Percentiles rank a stretch among this genome's conserved stretches.
Conservation (phyloP, 345 rosid species). For the Eutrema japonicum region DNA sequence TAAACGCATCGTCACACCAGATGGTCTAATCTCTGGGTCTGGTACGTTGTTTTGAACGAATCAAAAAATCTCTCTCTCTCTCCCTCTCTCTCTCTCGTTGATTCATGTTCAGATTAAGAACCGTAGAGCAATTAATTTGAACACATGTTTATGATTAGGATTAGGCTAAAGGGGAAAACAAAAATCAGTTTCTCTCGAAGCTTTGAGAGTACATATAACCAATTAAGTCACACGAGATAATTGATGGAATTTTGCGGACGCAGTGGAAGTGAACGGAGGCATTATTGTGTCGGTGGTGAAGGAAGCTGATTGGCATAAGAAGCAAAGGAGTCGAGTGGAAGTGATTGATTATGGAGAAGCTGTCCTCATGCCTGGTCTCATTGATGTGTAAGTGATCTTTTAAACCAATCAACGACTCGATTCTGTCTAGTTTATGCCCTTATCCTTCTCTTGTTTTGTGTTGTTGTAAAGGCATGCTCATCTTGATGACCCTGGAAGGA, state of each 20-base stretch:
- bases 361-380: conserved; percentile 90
- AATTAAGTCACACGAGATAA: no score
- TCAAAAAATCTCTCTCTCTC: not conserved
- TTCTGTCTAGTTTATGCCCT: conserved; percentile 3
- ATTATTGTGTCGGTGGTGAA: conserved; percentile 60
- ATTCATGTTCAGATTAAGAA: not conserved
- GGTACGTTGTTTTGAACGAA: conserved; percentile 48
- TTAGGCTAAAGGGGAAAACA: not conserved
- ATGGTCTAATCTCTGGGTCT: conserved; percentile 76
- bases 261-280: conserved; percentile 79
- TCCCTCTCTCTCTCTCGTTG: not conserved
- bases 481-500: conserved; percentile 98
- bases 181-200: not conserved
- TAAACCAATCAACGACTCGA: conserved; percentile 4
- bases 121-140: no score
- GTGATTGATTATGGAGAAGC: conserved; percentile 80
- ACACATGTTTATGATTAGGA: conserved; percentile 11
- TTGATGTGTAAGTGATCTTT: conserved; percentile 69
- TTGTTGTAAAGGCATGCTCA: conserved; percentile 71
- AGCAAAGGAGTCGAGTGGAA: conserved; percentile 48
- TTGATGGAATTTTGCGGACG: not conserved
- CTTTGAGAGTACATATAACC: not conserved
- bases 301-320: conserved; percentile 64
- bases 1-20: conserved; percentile 72
- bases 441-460: conserved; percentile 19